phyloP scores from a whole-genome alignment of 75 land plant genomes.

The Pinus taeda region DNA sequence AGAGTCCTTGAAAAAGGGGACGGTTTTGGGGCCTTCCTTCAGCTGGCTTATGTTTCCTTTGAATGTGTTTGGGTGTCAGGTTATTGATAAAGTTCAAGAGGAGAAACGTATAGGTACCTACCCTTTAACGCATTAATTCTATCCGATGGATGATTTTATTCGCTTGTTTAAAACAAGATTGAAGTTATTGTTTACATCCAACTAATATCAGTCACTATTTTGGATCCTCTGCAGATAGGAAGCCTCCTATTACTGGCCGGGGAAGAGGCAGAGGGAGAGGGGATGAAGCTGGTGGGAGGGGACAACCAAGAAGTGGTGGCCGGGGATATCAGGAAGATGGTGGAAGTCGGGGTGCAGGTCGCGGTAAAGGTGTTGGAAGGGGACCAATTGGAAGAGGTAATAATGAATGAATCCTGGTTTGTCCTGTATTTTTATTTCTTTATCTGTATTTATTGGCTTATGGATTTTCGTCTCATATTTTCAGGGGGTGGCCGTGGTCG shows the following conservation, averaged over 20 bases:
- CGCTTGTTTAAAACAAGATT: not conserved
- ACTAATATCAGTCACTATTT: not conserved
- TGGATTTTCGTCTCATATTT: not conserved
- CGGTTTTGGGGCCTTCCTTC: too few species aligned
- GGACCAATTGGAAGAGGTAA: slow-evolving; percentile 12
- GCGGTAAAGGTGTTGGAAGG: slow-evolving; percentile 5
- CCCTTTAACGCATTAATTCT: not conserved
- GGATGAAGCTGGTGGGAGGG: not conserved
- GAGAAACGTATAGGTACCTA: not conserved
- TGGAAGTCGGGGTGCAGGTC: slow-evolving; percentile 12
- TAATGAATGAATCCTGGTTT: too few species aligned
- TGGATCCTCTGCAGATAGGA: not conserved
- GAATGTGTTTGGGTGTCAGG: slow-evolving; percentile 1
- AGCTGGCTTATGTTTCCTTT: too few species aligned
- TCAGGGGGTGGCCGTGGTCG: slow-evolving; percentile 6
- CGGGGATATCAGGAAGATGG: slow-evolving; percentile 7
- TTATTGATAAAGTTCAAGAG: slow-evolving; percentile 14
- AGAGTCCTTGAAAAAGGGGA: too few species aligned
- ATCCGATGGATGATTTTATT: not conserved
- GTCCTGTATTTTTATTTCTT: too few species aligned
- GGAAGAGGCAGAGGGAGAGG: slow-evolving; percentile 9
- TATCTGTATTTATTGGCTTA: too few species aligned
- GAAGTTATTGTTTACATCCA: not conserved
- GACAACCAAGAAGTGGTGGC: not conserved
- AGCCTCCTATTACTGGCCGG: slow-evolving; percentile 1